These are phyloP conservation scores for Diutina sp. DNA, from an alignment of 1,139 yeast genomes.

Conservation along the genomic window DNA sequence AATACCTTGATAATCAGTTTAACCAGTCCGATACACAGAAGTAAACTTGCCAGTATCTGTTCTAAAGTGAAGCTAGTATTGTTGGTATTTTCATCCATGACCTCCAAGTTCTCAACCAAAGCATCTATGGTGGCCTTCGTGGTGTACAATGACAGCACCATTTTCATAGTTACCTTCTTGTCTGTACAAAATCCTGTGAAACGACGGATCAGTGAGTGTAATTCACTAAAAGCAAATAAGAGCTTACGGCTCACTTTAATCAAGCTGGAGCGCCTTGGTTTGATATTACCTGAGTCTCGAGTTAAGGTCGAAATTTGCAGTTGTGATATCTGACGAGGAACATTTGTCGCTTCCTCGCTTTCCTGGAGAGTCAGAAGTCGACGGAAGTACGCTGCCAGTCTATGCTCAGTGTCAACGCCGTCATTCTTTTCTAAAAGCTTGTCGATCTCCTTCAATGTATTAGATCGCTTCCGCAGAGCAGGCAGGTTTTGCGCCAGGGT, in stretches of 20 bases:
- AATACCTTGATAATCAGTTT: constrained; percentile 37
- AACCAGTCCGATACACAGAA: constrained; percentile 32
- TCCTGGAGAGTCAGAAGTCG: constrained; percentile 62
- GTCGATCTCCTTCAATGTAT: constrained; percentile 28
- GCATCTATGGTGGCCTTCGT: constrained; percentile 49
- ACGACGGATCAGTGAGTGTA: constrained; percentile 56
- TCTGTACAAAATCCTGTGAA: constrained; percentile 58
- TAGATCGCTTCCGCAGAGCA: constrained; percentile 12
- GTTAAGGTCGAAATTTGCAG: neutral
- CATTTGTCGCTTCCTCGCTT: neutral
- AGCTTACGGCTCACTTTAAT: constrained; percentile 44
- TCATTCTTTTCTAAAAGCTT: constrained; percentile 22
- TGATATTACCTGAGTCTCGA: neutral
- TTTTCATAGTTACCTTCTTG: constrained; percentile 44
- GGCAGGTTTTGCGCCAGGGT: constrained; percentile 8
- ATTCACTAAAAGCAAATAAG: constrained; percentile 50
- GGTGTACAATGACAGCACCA: constrained; percentile 41
- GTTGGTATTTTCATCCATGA: constrained; percentile 30
- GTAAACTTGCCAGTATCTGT: constrained; percentile 17
- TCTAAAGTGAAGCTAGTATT: constrained; percentile 11
- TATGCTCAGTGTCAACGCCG: constrained; percentile 29
- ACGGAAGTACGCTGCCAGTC: constrained; percentile 57
- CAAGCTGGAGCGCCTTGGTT: constrained; percentile 12
- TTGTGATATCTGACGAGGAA: neutral
- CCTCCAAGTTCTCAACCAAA: constrained; percentile 45